Conservation (phyloP, 768 basidiomycete species). For the Termitomyces heimii region DNA sequence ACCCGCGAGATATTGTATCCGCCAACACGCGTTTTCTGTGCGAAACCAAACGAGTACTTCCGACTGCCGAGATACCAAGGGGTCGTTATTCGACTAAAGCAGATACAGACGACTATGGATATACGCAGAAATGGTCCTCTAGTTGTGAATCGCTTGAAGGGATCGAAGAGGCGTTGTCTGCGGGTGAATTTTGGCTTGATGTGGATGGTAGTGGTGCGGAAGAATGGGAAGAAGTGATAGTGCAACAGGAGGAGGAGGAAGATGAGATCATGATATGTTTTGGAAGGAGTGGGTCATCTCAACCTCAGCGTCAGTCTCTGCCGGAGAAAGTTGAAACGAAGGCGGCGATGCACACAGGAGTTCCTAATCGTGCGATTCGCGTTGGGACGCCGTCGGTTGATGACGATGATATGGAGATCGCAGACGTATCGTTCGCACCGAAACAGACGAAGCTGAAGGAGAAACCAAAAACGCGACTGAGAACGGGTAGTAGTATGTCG, state of each 20-base stretch:
- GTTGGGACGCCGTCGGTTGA: not conserved
- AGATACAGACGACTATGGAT: not conserved
- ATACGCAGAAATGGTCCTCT: not conserved
- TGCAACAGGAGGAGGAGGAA: not conserved
- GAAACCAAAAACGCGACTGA: not conserved
- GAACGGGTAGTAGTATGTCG: not conserved
- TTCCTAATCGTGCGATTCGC: not conserved
- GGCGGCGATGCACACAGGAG: not conserved
- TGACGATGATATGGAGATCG: not conserved
- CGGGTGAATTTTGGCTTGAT: not conserved
- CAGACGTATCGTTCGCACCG: not conserved
- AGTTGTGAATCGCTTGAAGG: not conserved
- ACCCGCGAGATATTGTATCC: not conserved
- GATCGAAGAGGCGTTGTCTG: not conserved
- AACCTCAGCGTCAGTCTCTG: not conserved
- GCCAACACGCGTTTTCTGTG: not conserved
- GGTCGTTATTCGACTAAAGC: not conserved
- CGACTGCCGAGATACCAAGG: not conserved
- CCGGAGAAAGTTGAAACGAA: not conserved
- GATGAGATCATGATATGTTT: conserved; percentile 5
- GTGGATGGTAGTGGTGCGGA: not conserved
- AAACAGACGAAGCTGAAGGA: not conserved
- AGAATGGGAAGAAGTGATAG: not conserved
- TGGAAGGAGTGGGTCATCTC: not conserved
- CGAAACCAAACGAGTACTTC: not conserved